Percentiles rank a stretch among this genome's conserved stretches.
Conservation (phyloP, 192 early-diverging fungal species). For the Coemansia sp. region DNA sequence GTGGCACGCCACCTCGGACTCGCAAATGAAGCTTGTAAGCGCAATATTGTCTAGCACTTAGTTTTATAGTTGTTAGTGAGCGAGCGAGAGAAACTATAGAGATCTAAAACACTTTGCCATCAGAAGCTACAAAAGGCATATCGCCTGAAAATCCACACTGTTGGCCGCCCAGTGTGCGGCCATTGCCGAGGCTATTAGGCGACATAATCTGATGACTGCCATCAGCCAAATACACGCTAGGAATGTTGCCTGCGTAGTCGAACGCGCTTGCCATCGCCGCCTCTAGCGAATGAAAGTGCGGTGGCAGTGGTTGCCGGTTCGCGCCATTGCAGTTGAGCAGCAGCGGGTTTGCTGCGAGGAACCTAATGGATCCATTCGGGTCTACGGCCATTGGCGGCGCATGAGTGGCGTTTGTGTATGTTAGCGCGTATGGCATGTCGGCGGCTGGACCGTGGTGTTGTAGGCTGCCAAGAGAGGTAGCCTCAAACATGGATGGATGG, state of each 20-base stretch:
- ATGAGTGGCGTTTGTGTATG: not conserved
- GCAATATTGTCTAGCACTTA: not conserved
- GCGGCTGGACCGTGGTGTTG: not conserved
- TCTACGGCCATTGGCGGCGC: not conserved
- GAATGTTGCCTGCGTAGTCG: not conserved
- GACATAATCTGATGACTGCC: not conserved
- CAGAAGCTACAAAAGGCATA: not conserved
- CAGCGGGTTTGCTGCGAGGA: not conserved
- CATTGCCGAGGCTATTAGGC: not conserved
- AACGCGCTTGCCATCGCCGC: not conserved
- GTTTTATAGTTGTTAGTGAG: too few relatives aligned
- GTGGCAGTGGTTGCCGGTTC: not conserved
- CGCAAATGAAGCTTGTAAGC: not conserved
- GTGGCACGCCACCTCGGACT: too few relatives aligned
- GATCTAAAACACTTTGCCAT: conserved; percentile 19
- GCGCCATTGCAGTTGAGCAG: not conserved
- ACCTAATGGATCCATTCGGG: not conserved
- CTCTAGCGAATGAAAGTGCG: not conserved
- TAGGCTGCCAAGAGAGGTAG: not conserved
- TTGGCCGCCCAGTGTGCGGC: not conserved
- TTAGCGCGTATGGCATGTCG: not conserved
- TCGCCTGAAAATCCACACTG: conserved; percentile 8
- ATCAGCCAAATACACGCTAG: conserved; percentile 3
- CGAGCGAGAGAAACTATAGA: not conserved
- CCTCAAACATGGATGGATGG: not conserved